Percentiles rank a stretch among this genome's conserved stretches.
These are phyloP conservation scores for Pistacia integerrima DNA, from an alignment of 345 rosid genomes.

Conservation along the genomic window DNA sequence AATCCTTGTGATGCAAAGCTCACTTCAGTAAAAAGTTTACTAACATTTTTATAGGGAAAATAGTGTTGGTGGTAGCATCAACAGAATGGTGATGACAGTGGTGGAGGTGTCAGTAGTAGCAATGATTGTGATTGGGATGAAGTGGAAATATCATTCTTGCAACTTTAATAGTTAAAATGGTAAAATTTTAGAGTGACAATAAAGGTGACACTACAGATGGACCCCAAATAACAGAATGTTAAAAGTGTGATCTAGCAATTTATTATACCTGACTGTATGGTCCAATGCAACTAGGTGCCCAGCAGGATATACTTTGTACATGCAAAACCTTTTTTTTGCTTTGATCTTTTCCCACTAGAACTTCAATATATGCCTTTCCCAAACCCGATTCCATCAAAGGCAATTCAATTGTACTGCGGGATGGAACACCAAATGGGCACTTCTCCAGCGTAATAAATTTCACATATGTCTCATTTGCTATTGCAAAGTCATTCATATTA, in stretches of 20 bases:
- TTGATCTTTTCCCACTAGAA: constrained; percentile 65
- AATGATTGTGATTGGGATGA: not conserved
- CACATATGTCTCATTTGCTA: constrained; percentile 86
- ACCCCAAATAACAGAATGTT: not conserved
- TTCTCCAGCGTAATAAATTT: constrained; percentile 84
- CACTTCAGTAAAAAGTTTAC: not conserved
- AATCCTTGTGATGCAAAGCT: not conserved
- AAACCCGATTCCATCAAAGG: constrained; percentile 72
- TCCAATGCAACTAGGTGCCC: constrained; percentile 99
- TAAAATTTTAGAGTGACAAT: not conserved
- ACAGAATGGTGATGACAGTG: not conserved
- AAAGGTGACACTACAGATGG: not conserved
- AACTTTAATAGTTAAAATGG: not conserved
- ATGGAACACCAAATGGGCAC: constrained; percentile 96
- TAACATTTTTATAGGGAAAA: not conserved
- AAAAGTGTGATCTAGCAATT: not conserved
- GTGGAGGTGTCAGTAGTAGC: too few relatives aligned
- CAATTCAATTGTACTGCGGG: constrained; percentile 91
- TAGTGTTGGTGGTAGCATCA: not conserved
- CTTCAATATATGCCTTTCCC: constrained; percentile 83
- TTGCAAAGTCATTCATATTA: constrained; percentile 77
- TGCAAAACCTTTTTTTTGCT: constrained; percentile 92
- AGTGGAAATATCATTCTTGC: not conserved
- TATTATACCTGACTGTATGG: constrained; percentile 90
- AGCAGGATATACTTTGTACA: constrained; percentile 91